A percentile compares a stretch with the other conserved stretches of the same genome.
Conservation (phyloP, 2,329 filamentous ascomycete species). For the Erysiphe pulchra region DNA sequence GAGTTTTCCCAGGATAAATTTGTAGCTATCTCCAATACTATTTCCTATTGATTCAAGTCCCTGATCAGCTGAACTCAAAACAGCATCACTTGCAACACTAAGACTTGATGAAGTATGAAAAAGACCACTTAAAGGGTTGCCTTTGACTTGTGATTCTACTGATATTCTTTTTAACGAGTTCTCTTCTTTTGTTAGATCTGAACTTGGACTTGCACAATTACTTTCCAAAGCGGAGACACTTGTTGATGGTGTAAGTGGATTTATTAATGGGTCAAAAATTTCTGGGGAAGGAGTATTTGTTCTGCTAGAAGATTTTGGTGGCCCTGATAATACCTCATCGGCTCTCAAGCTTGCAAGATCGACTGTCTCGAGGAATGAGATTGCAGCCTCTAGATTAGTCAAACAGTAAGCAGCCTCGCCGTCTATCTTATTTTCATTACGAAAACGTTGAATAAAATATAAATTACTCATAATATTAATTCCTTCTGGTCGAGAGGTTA, state of each 20-base stretch:
- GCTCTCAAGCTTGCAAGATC: slow-evolving; percentile 70
- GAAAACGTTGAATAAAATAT: slow-evolving; percentile 82
- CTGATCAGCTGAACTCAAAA: slow-evolving; percentile 74
- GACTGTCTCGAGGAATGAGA: slow-evolving; percentile 85
- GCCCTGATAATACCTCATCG: slow-evolving; percentile 48
- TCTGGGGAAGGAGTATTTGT: slow-evolving; percentile 20
- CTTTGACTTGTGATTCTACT: slow-evolving; percentile 23
- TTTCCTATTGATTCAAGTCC: slow-evolving; percentile 76
- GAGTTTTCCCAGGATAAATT: slow-evolving; percentile 71
- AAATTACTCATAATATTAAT: slow-evolving; percentile 83
- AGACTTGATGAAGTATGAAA: slow-evolving; percentile 66
- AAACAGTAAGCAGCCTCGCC: slow-evolving; percentile 91
- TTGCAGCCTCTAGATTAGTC: slow-evolving; percentile 83
- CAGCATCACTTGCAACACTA: slow-evolving; percentile 58
- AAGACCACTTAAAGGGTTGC: slow-evolving; percentile 58
- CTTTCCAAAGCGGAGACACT: slow-evolving; percentile 5
- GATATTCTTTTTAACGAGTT: slow-evolving; percentile 11
- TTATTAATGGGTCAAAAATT: slow-evolving; percentile 8
- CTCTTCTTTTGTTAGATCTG: slow-evolving; percentile 14
- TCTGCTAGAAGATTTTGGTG: slow-evolving; percentile 26
- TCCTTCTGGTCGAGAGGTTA: slow-evolving; percentile 65
- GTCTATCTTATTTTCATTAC: slow-evolving; percentile 62
- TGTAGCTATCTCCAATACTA: slow-evolving; percentile 78
- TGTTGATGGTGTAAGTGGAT: slow-evolving; percentile 12
- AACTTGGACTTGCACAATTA: slow-evolving; percentile 8